Evolutionary conservation across 2,329 filamentous ascomycete species (phyloP).

Genomic region (Parascedosporium putredinis): DNA sequence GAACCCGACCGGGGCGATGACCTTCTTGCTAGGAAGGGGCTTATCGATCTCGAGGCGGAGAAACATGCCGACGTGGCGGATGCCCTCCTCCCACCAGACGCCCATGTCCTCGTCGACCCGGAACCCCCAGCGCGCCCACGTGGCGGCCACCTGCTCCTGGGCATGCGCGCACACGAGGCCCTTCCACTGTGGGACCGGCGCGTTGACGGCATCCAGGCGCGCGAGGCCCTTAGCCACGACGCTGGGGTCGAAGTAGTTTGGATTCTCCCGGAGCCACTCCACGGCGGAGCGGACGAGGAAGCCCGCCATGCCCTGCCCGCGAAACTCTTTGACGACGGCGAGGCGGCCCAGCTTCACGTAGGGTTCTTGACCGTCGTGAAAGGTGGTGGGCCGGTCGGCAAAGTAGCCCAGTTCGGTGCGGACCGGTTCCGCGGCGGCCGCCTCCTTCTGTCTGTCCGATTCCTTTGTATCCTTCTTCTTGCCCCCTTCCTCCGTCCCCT

Average conservation of each 20-base stretch:
- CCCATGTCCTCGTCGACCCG: slow-evolving; percentile 62
- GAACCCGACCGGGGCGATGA: not conserved
- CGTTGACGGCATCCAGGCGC: slow-evolving; percentile 27
- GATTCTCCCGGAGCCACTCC: slow-evolving; percentile 55
- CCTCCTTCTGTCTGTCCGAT: too few relatives aligned
- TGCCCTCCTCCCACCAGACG: slow-evolving; percentile 73
- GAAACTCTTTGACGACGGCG: slow-evolving; percentile 56
- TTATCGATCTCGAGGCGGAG: slow-evolving; percentile 26
- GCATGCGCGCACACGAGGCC: slow-evolving; percentile 74
- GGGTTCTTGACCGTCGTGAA: slow-evolving; percentile 54
- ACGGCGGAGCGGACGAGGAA: slow-evolving; percentile 58
- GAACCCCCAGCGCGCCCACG: slow-evolving; percentile 69
- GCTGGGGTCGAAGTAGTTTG: slow-evolving; percentile 41
- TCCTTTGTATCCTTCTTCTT: too few relatives aligned
- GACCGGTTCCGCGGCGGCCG: slow-evolving; percentile 11
- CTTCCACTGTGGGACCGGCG: slow-evolving; percentile 49
- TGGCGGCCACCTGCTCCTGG: slow-evolving; percentile 51
- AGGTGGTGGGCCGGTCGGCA: slow-evolving; percentile 34
- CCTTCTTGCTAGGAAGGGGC: not conserved
- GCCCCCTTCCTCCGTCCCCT: slow-evolving; percentile 15
- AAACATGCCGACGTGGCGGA: slow-evolving; percentile 80
- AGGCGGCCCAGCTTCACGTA: slow-evolving; percentile 77
- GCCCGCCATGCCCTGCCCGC: slow-evolving; percentile 53
- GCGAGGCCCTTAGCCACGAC: slow-evolving; percentile 33
- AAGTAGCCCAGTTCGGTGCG: slow-evolving; percentile 15